phyloP scores from a whole-genome alignment of 169 alveolate species.

The Plasmodium yoelii region DNA sequence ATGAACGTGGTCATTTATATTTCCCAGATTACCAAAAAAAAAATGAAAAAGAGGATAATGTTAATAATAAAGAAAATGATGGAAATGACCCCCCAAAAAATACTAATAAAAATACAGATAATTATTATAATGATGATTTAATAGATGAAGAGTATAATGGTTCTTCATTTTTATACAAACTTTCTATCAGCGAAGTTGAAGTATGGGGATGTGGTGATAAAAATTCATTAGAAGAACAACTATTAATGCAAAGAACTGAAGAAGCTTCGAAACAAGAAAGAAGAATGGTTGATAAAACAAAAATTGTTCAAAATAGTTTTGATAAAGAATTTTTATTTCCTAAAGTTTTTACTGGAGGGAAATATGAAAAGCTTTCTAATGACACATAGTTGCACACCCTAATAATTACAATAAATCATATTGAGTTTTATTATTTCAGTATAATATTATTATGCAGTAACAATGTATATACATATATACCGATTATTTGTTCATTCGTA shows the following conservation, averaged over 20 bases:
- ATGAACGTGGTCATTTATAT: constrained; percentile 69
- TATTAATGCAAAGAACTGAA: constrained; percentile 28
- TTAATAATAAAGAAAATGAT: not conserved
- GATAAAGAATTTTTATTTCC: constrained; percentile 71
- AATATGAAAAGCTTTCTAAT: constrained; percentile 27
- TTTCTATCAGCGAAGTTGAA: constrained; percentile 66
- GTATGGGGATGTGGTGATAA: constrained; percentile 77
- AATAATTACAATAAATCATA: too few relatives aligned
- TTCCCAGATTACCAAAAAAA: constrained; percentile 56
- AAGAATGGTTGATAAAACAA: constrained; percentile 59
- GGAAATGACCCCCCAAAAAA: not conserved
- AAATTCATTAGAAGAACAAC: constrained; percentile 47
- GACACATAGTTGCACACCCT: constrained; percentile 2
- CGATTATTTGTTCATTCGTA: too few relatives aligned
- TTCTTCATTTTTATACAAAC: constrained; percentile 37
- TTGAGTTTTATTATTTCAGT: too few relatives aligned
- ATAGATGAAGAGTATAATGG: constrained; percentile 22
- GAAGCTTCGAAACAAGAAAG: constrained; percentile 73
- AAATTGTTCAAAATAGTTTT: constrained; percentile 74
- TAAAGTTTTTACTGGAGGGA: constrained; percentile 62
- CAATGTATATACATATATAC: too few relatives aligned
- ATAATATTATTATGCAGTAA: too few relatives aligned
- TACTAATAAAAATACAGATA: not conserved
- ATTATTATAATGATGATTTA: constrained; percentile 5
- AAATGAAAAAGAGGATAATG: not conserved